These are phyloP conservation scores for Trametes gibbosa DNA, from an alignment of 768 basidiomycete species.

Conservation along the genomic window DNA sequence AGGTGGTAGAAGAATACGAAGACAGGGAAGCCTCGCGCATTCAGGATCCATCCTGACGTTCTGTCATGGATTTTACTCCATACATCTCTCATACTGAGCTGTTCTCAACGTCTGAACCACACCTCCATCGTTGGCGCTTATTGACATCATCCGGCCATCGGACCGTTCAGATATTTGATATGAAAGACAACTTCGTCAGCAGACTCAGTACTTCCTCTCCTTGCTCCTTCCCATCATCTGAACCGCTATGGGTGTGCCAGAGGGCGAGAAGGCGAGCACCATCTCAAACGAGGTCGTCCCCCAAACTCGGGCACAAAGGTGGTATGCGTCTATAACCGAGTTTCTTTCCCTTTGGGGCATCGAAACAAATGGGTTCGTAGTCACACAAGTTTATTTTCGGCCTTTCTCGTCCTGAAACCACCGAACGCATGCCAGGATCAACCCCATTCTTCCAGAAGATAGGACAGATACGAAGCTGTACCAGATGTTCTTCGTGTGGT, in stretches of 20 bases:
- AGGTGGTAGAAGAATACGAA: conserved; percentile 6
- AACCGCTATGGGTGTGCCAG: neutral
- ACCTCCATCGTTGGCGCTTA: too few species aligned
- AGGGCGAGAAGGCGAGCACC: conserved; percentile 5
- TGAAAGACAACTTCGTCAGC: neutral
- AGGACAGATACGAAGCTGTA: conserved; percentile 57
- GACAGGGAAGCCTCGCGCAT: neutral
- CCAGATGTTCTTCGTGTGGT: conserved; percentile 72
- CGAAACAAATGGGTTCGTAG: conserved; percentile 40
- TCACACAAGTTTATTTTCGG: neutral
- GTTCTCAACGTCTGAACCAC: too few species aligned
- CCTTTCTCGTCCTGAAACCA: neutral
- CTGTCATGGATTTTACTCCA: neutral
- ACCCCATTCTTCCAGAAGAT: conserved; percentile 48
- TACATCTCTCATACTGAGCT: too few species aligned
- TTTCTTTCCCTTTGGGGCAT: conserved; percentile 36
- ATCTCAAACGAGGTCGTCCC: neutral
- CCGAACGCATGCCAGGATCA: conserved; percentile 38
- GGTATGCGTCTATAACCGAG: conserved; percentile 22
- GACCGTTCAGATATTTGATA: neutral
- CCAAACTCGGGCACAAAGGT: neutral
- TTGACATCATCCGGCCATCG: neutral
- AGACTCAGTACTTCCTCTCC: neutral
- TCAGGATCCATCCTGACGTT: neutral
- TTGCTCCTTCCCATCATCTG: neutral